Evolutionary conservation across 306 rosid species (phyloP).

Genomic region (Vigna angularis): DNA sequence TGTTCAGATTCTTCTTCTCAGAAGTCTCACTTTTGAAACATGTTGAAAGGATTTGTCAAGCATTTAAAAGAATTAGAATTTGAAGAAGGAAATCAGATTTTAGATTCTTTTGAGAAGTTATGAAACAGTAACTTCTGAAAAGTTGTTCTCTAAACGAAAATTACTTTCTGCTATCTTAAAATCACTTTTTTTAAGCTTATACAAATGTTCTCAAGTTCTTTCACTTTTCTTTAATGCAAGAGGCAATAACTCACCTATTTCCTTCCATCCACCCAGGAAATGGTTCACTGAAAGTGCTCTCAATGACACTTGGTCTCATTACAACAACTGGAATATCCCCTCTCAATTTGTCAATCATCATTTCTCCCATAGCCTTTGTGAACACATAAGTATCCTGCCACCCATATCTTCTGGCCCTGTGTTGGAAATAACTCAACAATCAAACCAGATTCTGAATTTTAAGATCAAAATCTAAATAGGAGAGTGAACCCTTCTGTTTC

Average conservation of each 20-base stretch:
- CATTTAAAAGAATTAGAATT: background rate
- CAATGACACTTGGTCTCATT: constrained; percentile 93
- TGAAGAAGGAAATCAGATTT: background rate
- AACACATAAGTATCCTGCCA: constrained; percentile 99
- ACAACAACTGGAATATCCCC: constrained; percentile 85
- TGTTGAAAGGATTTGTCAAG: background rate
- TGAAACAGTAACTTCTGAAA: background rate
- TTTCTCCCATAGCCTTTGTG: constrained; percentile 99
- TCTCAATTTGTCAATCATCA: constrained; percentile 84
- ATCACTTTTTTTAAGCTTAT: background rate
- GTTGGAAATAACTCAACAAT: constrained; percentile 6
- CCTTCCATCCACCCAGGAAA: constrained; percentile 99
- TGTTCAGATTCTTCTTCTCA: background rate
- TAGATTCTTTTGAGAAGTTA: background rate
- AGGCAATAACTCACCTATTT: constrained; percentile 62
- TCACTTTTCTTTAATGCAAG: background rate
- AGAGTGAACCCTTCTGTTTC: background rate
- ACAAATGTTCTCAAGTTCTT: background rate
- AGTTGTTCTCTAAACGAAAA: background rate
- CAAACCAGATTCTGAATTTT: constrained; percentile 33
- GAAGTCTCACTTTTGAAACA: background rate
- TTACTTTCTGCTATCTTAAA: background rate
- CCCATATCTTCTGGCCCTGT: constrained; percentile 81
- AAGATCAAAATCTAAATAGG: background rate
- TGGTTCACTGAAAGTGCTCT: constrained; percentile 89